Percentiles rank a stretch among this genome's conserved stretches.
Evolutionary conservation across 75 land plant genomes (phyloP).

Genomic region (Isoetes taiwanensis): DNA sequence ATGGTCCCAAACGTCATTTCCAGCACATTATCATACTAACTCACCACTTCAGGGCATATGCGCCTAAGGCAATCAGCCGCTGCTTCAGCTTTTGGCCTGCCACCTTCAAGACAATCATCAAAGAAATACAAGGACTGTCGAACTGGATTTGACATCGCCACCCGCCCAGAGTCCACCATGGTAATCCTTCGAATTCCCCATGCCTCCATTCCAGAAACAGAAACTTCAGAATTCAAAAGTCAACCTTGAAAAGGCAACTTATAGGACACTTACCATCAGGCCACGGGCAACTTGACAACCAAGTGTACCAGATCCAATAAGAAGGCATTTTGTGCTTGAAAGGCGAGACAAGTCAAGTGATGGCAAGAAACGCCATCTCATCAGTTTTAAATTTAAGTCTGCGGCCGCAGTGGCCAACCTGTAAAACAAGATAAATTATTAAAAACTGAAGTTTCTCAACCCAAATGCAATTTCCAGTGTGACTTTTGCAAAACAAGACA

Average conservation of each 20-base stretch:
- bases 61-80: constrained; percentile 63
- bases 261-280: constrained; percentile 63
- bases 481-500: not conserved
- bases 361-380: constrained; percentile 91
- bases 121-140: constrained; percentile 80
- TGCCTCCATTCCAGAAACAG: constrained; percentile 34
- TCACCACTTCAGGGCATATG: constrained; percentile 92
- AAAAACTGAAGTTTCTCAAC: not conserved
- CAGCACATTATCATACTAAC: constrained; percentile 5
- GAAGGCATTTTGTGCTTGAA: constrained; percentile 61
- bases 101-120: constrained; percentile 83
- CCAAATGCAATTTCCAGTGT: not conserved
- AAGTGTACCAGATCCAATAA: constrained; percentile 97
- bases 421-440: constrained; percentile 6
- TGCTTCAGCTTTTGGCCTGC: constrained; percentile 68
- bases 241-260: not conserved
- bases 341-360: constrained; percentile 48
- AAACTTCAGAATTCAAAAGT: not conserved
- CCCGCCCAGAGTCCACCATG: constrained; percentile 72
- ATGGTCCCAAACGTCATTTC: not conserved
- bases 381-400: constrained; percentile 87
- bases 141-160: constrained; percentile 91
- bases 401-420: constrained; percentile 87
- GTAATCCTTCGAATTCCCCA: constrained; percentile 97
- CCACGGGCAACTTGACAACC: constrained; percentile 95